Conservation (phyloP, 345 rosid species). For the rapeseed (Brassica napus) region DNA sequence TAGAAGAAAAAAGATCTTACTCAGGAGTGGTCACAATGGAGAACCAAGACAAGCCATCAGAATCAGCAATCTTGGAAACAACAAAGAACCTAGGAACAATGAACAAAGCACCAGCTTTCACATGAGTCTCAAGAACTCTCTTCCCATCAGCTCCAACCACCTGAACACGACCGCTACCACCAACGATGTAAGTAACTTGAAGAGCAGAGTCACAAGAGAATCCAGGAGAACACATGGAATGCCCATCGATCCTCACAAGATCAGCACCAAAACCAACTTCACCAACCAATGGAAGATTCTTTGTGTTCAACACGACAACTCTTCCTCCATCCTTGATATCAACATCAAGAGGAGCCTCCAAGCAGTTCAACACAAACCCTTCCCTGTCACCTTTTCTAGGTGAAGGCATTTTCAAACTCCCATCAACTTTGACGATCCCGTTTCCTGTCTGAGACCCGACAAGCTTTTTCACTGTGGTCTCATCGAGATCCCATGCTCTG, state of each 20-base stretch:
- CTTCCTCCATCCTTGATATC: conserved; percentile 77
- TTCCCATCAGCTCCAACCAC: conserved; percentile 73
- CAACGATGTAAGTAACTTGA: conserved; percentile 77
- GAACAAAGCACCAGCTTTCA: conserved; percentile 71
- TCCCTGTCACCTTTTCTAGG: conserved; percentile 56
- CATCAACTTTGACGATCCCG: conserved; percentile 71
- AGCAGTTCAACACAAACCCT: conserved; percentile 71
- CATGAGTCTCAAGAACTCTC: conserved; percentile 68
- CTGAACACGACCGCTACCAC: conserved; percentile 80
- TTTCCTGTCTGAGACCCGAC: conserved; percentile 53
- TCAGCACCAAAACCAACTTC: conserved; percentile 91
- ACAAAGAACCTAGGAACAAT: conserved; percentile 89
- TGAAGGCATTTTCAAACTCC: conserved; percentile 53
- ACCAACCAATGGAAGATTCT: conserved; percentile 82
- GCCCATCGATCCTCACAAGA: conserved; percentile 71
- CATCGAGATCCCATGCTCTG: conserved; percentile 72
- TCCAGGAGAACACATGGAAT: conserved; percentile 96
- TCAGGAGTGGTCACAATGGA: conserved; percentile 87
- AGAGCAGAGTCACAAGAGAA: conserved; percentile 90
- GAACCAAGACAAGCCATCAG: conserved; percentile 87
- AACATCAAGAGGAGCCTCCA: conserved; percentile 83
- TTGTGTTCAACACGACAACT: conserved; percentile 79
- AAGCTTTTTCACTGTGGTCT: conserved; percentile 49
- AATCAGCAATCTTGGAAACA: conserved; percentile 78
- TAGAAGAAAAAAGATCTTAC: conserved; percentile 44